These are phyloP conservation scores for Bacterosira constricta DNA, from an alignment of 108 stramenopile genomes.

Conservation along the genomic window DNA sequence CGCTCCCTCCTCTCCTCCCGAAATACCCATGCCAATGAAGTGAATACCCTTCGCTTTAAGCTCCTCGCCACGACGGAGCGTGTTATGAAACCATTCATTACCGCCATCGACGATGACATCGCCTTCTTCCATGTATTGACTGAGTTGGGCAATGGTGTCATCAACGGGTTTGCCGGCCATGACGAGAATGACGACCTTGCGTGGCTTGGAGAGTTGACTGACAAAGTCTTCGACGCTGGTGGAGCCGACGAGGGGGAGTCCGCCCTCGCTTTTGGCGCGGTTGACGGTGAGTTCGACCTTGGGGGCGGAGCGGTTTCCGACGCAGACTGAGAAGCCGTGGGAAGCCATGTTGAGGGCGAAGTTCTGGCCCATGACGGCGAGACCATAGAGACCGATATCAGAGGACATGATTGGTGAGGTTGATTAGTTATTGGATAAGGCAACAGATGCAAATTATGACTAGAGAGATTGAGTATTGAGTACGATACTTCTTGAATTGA, in stretches of 20 bases:
- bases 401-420: conserved; percentile 56
- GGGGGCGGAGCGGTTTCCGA: conserved; percentile 91
- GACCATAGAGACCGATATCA: conserved; percentile 95
- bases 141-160: conserved; percentile 82
- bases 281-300: conserved; percentile 94
- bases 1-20: conserved; percentile 98
- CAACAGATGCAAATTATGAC: no score
- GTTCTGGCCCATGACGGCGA: conserved; percentile 99
- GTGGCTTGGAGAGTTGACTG: conserved; percentile 80
- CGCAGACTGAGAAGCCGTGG: conserved; percentile 93
- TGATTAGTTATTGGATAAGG: no score
- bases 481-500: no score
- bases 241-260: conserved; percentile 86
- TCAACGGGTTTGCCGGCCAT: conserved; percentile 98
- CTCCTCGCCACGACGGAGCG: conserved; percentile 90
- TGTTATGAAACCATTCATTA: conserved; percentile 99
- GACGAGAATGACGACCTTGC: conserved; percentile 94
- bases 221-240: conserved; percentile 80
- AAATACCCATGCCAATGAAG: conserved; percentile 99
- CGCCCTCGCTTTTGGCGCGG: conserved; percentile 93
- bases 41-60: conserved; percentile 86
- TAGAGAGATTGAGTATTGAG: no score
- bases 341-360: conserved; percentile 97
- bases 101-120: conserved; percentile 98
- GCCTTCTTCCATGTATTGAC: conserved; percentile 85